Evolutionary conservation across 257 asterid genomes (phyloP).

Genomic region (Solanum piurae): DNA sequence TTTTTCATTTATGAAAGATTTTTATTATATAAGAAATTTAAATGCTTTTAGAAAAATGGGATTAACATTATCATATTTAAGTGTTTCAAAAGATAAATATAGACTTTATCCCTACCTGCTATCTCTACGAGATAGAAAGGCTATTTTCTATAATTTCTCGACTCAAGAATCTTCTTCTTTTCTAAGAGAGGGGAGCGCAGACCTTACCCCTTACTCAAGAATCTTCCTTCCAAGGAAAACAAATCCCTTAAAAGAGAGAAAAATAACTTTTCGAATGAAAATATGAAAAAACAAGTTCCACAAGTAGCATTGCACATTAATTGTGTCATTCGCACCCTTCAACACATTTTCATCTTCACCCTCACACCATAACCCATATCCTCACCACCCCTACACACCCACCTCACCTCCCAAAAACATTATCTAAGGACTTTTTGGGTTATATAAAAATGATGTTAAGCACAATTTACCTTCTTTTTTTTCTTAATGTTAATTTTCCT

Average conservation of each 20-base stretch:
- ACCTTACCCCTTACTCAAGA: background rate
- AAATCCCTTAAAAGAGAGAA: too few relatives aligned
- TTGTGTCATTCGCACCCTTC: background rate
- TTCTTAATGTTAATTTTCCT: background rate
- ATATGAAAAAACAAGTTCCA: too few relatives aligned
- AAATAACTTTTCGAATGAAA: too few relatives aligned
- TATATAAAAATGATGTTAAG: background rate
- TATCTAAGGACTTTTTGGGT: background rate
- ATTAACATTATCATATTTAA: background rate
- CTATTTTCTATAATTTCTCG: fast-evolving
- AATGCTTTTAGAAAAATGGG: background rate
- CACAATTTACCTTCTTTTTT: background rate
- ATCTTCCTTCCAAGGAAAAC: too few relatives aligned
- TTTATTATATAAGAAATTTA: background rate
- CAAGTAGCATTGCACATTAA: too few relatives aligned
- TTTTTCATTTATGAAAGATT: background rate
- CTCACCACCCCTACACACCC: background rate
- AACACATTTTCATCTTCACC: background rate
- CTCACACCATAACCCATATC: background rate
- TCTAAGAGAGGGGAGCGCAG: background rate
- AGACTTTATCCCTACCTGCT: background rate
- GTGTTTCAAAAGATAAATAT: background rate
- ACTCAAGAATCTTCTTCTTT: background rate
- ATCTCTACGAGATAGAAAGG: background rate
- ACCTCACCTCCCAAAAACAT: background rate